Conservation (phyloP, 768 basidiomycete species). For the Candolleomyces efflorescens region DNA sequence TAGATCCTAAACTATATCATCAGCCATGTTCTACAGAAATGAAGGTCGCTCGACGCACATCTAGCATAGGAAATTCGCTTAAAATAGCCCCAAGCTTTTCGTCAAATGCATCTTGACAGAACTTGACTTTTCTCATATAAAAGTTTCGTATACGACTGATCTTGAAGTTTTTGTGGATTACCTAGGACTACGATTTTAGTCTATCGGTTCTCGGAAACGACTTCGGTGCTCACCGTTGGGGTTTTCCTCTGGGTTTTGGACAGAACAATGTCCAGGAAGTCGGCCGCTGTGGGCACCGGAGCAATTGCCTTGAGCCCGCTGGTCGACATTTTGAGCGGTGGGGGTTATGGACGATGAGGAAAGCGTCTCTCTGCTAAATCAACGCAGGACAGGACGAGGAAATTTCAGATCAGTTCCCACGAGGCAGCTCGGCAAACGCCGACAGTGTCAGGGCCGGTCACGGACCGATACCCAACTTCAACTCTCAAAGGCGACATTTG, state of each 20-base stretch:
- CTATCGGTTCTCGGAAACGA: neutral
- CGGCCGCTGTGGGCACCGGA: constrained; percentile 94
- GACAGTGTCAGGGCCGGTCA: too few relatives aligned
- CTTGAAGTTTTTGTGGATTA: constrained; percentile 99
- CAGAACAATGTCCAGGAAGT: constrained; percentile 92
- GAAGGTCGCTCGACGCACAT: constrained; percentile 51
- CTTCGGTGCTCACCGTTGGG: constrained; percentile 66
- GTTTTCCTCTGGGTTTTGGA: constrained; percentile 97
- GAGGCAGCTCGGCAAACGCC: neutral
- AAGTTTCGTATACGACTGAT: constrained; percentile 97
- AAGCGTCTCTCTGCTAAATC: neutral
- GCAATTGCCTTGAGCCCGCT: constrained; percentile 95
- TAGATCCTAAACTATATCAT: constrained; percentile 52
- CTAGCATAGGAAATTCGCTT: constrained; percentile 95
- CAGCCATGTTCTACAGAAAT: constrained; percentile 23
- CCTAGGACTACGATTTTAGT: constrained; percentile 39
- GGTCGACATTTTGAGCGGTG: constrained; percentile 56
- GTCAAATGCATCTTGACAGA: constrained; percentile 94
- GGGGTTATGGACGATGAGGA: neutral
- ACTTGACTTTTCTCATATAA: constrained; percentile 99
- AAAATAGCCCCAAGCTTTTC: constrained; percentile 93
- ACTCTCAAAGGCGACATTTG: too few relatives aligned
- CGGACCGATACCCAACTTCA: too few relatives aligned
- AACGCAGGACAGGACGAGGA: neutral
- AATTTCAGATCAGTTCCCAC: constrained; percentile 12